Conservation (phyloP, 1,284 basidiomycete species). For the Thelephora terrestris region DNA sequence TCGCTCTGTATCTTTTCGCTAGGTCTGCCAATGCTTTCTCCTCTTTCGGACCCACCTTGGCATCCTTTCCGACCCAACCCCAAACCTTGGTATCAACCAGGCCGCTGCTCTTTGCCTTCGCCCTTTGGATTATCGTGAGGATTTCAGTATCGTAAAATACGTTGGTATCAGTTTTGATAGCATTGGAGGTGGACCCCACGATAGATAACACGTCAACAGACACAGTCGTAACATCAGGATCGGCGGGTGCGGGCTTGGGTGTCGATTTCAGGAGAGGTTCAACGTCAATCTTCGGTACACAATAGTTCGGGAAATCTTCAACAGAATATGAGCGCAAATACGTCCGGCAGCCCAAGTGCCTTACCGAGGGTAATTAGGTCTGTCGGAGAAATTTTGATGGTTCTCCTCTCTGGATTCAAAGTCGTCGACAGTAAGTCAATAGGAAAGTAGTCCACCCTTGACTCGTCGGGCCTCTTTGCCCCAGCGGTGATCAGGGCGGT, state of each 20-base stretch:
- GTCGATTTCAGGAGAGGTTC: constrained; percentile 29
- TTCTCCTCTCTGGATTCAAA: neutral
- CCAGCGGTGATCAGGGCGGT: constrained; percentile 4
- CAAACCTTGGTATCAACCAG: constrained; percentile 60
- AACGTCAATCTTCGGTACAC: constrained; percentile 40
- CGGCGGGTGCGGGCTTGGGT: constrained; percentile 18
- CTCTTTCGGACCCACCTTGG: constrained; percentile 43
- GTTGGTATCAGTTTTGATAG: constrained; percentile 32
- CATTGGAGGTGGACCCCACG: constrained; percentile 35
- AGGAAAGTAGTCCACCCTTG: neutral
- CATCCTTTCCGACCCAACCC: constrained; percentile 58
- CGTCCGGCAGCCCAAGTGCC: constrained; percentile 4
- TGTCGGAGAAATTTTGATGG: neutral
- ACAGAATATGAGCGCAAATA: constrained; percentile 3
- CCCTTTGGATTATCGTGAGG: constrained; percentile 56
- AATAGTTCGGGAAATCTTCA: neutral
- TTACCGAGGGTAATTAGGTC: neutral
- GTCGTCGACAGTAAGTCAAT: neutral
- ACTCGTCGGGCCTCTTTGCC: neutral
- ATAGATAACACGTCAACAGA: constrained; percentile 63
- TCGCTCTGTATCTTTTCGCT: constrained; percentile 58
- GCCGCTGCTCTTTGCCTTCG: constrained; percentile 51
- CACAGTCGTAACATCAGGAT: constrained; percentile 40
- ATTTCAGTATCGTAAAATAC: constrained; percentile 67
- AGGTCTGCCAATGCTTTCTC: constrained; percentile 58